phyloP scores from a whole-genome alignment of 176 grass and related monocot genomes.

The Carex littledalei region DNA sequence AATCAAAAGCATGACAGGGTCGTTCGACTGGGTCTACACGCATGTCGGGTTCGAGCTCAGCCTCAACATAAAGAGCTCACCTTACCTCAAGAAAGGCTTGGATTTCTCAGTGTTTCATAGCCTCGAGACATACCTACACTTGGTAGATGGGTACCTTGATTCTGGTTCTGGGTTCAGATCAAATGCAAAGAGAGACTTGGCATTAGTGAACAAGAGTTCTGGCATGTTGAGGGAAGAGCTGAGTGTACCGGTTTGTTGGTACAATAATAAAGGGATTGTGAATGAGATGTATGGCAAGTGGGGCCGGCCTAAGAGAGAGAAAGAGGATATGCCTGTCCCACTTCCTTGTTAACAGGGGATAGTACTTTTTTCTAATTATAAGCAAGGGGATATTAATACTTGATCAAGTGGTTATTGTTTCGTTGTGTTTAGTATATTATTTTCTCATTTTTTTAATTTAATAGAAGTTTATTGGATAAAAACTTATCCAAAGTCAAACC shows the following conservation, averaged over 20 bases:
- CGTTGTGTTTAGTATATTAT: background rate
- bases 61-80: conserved; percentile 26
- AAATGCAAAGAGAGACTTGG: conserved; percentile 26
- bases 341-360: background rate
- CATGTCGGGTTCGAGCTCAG: conserved; percentile 32
- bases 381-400: background rate
- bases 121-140: conserved; percentile 40
- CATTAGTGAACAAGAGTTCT: conserved; percentile 34
- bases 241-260: conserved; percentile 28
- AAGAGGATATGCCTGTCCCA: conserved; percentile 27
- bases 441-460: background rate
- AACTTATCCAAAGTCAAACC: too few relatives aligned
- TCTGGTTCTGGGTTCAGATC: conserved; percentile 1
- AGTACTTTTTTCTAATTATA: background rate
- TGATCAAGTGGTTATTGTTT: background rate
- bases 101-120: conserved; percentile 33
- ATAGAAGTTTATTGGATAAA: background rate
- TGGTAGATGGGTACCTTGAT: conserved; percentile 32
- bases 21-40: conserved; percentile 32
- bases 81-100: conserved; percentile 25
- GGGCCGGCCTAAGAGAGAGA: conserved; percentile 21
- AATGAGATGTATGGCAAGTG: conserved; percentile 31
- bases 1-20: conserved; percentile 16
- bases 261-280: conserved; percentile 25
- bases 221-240: conserved; percentile 31